phyloP scores from a whole-genome alignment of 352 stramenopile species.

The Phytophthora hibernalis region DNA sequence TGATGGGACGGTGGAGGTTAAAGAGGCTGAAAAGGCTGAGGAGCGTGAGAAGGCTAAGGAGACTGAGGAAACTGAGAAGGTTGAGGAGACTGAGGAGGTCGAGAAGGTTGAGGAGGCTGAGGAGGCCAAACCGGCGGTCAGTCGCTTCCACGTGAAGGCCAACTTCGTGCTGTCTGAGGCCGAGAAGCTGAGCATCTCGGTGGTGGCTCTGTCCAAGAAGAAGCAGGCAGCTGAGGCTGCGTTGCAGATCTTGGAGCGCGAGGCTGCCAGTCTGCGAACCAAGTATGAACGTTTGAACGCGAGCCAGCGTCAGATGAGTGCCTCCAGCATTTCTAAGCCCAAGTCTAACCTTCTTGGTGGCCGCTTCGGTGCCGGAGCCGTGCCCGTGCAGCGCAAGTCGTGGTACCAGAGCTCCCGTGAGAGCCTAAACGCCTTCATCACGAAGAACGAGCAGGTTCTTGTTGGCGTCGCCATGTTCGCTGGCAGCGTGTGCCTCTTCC shows the following conservation, averaged over 20 bases:
- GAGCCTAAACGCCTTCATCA: conserved; percentile 66
- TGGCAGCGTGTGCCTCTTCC: conserved; percentile 76
- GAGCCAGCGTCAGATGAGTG: conserved; percentile 71
- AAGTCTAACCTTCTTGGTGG: conserved; percentile 63
- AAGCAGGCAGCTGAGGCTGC: conserved; percentile 82
- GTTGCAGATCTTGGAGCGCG: conserved; percentile 70
- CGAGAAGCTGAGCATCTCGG: conserved; percentile 76
- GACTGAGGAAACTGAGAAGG: conserved; percentile 11
- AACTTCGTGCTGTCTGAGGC: conserved; percentile 79
- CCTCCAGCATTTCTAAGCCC: conserved; percentile 64
- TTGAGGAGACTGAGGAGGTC: conserved; percentile 24
- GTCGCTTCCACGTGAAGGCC: conserved; percentile 74
- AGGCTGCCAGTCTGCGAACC: conserved; percentile 76
- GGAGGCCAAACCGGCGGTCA: conserved; percentile 36
- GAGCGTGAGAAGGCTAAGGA: conserved; percentile 7
- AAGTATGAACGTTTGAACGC: conserved; percentile 87
- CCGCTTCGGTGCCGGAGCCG: conserved; percentile 48
- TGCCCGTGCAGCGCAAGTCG: conserved; percentile 62
- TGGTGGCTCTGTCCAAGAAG: conserved; percentile 76
- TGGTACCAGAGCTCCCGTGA: conserved; percentile 72
- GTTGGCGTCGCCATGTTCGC: conserved; percentile 82
- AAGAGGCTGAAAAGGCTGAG: conserved; percentile 12
- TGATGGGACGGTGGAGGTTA: background rate
- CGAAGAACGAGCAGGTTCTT: conserved; percentile 77
- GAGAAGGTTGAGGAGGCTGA: conserved; percentile 34